Conservation (phyloP, 2,329 filamentous ascomycete species). For the Sarocladium brachiariae region DNA sequence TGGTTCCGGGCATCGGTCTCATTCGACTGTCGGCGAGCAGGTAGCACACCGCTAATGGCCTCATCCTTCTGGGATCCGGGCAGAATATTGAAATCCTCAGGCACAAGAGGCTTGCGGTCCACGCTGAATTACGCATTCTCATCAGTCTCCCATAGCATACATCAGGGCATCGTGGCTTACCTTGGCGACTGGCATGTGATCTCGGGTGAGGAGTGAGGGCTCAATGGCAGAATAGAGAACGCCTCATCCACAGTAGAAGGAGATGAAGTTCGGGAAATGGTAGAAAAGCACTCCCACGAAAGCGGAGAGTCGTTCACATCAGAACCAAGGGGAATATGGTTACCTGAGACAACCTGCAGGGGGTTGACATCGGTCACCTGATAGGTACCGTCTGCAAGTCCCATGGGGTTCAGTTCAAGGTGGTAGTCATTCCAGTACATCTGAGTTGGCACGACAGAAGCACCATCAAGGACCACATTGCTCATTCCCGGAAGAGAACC, state of each 20-base stretch:
- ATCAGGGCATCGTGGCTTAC: constrained; percentile 32
- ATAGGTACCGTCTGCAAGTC: constrained; percentile 34
- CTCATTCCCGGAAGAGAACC: constrained; percentile 7
- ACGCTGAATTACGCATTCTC: constrained; percentile 17
- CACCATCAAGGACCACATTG: constrained; percentile 38
- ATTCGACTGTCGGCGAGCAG: constrained; percentile 39
- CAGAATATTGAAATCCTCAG: constrained; percentile 18
- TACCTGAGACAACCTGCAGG: constrained; percentile 46
- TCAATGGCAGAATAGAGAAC: constrained; percentile 27
- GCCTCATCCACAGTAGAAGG: constrained; percentile 43
- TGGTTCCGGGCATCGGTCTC: constrained; percentile 59
- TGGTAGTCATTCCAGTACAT: constrained; percentile 44
- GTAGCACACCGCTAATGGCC: background rate
- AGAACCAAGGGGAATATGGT: constrained; percentile 48
- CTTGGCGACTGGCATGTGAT: constrained; percentile 45
- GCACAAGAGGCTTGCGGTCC: constrained; percentile 24
- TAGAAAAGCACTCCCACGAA: constrained; percentile 47
- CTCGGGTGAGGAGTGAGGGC: constrained; percentile 40
- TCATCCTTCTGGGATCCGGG: constrained; percentile 7
- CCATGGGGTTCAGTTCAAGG: constrained; percentile 35
- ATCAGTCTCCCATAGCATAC: background rate
- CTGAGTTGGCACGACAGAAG: constrained; percentile 39
- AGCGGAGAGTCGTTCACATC: constrained; percentile 43
- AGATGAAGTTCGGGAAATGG: constrained; percentile 44
- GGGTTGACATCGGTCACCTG: constrained; percentile 33